A percentile compares a stretch with the other conserved stretches of the same genome.
Conservation (phyloP, 1,284 basidiomycete genomes). For the Ganoderma lucidum region DNA sequence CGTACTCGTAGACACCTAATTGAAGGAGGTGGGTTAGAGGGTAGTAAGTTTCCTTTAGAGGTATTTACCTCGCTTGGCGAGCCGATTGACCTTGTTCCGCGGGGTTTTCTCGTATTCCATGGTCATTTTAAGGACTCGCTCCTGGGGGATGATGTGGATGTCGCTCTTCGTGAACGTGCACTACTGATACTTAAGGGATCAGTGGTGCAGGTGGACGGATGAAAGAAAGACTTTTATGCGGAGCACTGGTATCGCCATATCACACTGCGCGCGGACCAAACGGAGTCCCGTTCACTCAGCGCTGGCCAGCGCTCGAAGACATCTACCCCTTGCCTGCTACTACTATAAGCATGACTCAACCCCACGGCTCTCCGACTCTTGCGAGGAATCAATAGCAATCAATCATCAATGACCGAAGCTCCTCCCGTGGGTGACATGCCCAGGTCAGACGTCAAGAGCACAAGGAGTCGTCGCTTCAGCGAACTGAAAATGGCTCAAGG, state of each 20-base stretch:
- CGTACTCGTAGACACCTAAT: neutral
- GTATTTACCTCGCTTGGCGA: neutral
- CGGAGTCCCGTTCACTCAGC: neutral
- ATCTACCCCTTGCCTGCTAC: neutral
- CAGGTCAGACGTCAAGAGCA: too few species aligned
- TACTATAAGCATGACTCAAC: neutral
- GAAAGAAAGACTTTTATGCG: neutral
- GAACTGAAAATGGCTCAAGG: too few species aligned
- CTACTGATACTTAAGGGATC: neutral
- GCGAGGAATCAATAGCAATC: too few species aligned
- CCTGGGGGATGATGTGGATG: neutral
- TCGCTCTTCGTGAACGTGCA: neutral
- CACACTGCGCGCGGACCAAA: neutral
- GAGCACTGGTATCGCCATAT: neutral
- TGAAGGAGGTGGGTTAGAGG: neutral
- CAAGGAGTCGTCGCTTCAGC: too few species aligned
- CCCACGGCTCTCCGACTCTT: neutral
- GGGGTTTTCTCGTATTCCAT: neutral
- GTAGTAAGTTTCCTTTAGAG: neutral
- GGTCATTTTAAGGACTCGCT: neutral
- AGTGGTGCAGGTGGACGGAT: neutral
- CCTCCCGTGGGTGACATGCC: too few species aligned
- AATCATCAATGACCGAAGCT: too few species aligned
- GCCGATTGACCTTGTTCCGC: neutral
- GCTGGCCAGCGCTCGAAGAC: neutral